phyloP scores from a whole-genome alignment of 2,329 filamentous ascomycete species.

The Sclerotinia borealis region DNA sequence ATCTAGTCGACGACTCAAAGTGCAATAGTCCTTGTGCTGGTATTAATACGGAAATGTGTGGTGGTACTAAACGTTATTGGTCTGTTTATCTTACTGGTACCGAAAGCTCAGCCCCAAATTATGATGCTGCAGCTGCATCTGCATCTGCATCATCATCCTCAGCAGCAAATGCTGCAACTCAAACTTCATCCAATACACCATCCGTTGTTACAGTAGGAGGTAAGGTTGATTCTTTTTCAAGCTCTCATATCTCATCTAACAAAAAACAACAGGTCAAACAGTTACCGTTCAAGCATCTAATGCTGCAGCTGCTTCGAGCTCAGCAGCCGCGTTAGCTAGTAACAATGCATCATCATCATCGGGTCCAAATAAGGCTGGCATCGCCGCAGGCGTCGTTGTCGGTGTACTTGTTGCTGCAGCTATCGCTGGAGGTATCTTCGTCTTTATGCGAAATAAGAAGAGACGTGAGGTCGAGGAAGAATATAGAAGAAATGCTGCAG shows the following conservation, averaged over 20 bases:
- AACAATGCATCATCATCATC: slow-evolving; percentile 4
- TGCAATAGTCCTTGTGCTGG: slow-evolving; percentile 29
- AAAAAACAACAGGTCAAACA: slow-evolving; percentile 20
- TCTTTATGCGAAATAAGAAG: slow-evolving; percentile 69
- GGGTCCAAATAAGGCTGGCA: slow-evolving; percentile 55
- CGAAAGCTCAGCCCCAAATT: slow-evolving; percentile 16
- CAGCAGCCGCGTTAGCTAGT: slow-evolving; percentile 1
- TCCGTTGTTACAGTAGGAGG: slow-evolving; percentile 28
- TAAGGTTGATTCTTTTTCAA: neutral
- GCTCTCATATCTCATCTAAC: neutral
- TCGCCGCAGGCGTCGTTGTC: slow-evolving; percentile 82
- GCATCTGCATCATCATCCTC: slow-evolving; percentile 14
- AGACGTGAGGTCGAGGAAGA: slow-evolving; percentile 78
- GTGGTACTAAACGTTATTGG: slow-evolving; percentile 21
- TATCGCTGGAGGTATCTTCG: slow-evolving; percentile 61
- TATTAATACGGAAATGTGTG: slow-evolving; percentile 28
- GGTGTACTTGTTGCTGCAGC: slow-evolving; percentile 66
- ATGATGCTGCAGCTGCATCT: slow-evolving; percentile 13
- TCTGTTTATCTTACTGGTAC: slow-evolving; percentile 28
- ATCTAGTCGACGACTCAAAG: slow-evolving; percentile 17
- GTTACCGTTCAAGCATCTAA: slow-evolving; percentile 28
- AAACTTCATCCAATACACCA: slow-evolving; percentile 21
- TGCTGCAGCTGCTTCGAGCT: slow-evolving; percentile 9
- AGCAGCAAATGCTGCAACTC: slow-evolving; percentile 8
- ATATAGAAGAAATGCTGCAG: slow-evolving; percentile 72